Conservation (phyloP, 768 basidiomycete species). For the Naganishia onofrii region DNA sequence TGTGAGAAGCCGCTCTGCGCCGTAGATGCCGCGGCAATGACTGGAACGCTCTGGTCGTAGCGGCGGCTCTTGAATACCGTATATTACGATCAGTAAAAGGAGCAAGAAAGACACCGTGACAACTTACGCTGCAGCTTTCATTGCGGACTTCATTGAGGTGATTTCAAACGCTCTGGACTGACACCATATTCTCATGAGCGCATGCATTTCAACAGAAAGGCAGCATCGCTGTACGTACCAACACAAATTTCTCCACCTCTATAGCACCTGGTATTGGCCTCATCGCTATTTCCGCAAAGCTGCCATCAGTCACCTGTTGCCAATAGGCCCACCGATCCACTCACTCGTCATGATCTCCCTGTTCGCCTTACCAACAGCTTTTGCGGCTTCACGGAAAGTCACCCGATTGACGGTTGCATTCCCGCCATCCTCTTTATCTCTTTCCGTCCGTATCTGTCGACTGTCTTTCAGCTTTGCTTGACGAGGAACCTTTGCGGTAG, state of each 20-base stretch:
- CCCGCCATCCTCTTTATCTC: background rate
- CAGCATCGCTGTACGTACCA: constrained; percentile 56
- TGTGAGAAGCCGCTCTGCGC: constrained; percentile 88
- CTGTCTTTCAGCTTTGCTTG: constrained; percentile 20
- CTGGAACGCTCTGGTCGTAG: constrained; percentile 85
- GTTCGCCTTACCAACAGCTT: constrained; percentile 16
- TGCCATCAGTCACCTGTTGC: background rate
- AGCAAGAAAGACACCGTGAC: background rate
- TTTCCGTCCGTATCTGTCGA: constrained; percentile 10
- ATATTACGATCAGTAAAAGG: background rate
- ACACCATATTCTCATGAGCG: background rate
- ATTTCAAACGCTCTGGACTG: constrained; percentile 88
- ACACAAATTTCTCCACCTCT: constrained; percentile 83
- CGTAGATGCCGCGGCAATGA: constrained; percentile 86
- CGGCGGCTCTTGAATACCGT: constrained; percentile 58
- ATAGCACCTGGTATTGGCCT: constrained; percentile 67
- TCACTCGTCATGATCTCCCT: constrained; percentile 16
- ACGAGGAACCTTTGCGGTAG: constrained; percentile 6
- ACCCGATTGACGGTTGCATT: too few species aligned
- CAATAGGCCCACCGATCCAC: background rate
- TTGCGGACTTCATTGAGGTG: constrained; percentile 79
- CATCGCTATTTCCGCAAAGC: constrained; percentile 55
- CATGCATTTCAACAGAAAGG: background rate
- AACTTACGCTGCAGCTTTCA: constrained; percentile 70
- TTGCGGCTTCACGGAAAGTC: constrained; percentile 4